phyloP scores from a whole-genome alignment of 495 filamentous ascomycete species.

The Penicillium atrosanguineum region DNA sequence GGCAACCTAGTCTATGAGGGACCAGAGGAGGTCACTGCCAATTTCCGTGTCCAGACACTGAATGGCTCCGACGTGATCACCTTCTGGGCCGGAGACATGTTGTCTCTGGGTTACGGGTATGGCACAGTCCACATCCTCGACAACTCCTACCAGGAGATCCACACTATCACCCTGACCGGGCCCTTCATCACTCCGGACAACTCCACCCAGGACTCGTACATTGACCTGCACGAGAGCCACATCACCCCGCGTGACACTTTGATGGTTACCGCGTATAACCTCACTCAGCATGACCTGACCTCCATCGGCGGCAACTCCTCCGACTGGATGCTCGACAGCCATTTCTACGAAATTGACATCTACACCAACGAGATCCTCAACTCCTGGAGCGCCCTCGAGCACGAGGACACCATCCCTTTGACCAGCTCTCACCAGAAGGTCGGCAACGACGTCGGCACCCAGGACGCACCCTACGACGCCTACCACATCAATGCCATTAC shows the following conservation, averaged over 20 bases:
- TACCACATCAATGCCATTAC: slow-evolving; percentile 42
- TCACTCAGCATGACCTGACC: slow-evolving; percentile 47
- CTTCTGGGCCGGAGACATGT: slow-evolving; percentile 38
- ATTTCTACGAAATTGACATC: slow-evolving; percentile 45
- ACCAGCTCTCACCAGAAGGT: slow-evolving; percentile 27
- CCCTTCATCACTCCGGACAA: slow-evolving; percentile 30
- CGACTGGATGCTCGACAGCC: slow-evolving; percentile 46
- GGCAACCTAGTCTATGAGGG: slow-evolving; percentile 36
- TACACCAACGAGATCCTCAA: slow-evolving; percentile 31
- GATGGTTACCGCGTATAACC: slow-evolving; percentile 54
- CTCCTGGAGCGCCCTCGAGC: slow-evolving; percentile 33
- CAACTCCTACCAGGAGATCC: slow-evolving; percentile 38
- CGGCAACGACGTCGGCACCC: slow-evolving; percentile 16
- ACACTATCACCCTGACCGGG: slow-evolving; percentile 30
- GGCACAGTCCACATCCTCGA: slow-evolving; percentile 38
- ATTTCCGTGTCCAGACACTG: slow-evolving; percentile 34
- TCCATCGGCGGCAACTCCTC: slow-evolving; percentile 32
- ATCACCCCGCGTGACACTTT: slow-evolving; percentile 49
- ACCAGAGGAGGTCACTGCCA: slow-evolving; percentile 32
- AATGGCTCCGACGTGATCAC: slow-evolving; percentile 34
- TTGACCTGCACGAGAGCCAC: slow-evolving; percentile 48
- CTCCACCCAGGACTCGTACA: slow-evolving; percentile 27
- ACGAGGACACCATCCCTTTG: slow-evolving; percentile 17
- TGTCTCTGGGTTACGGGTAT: slow-evolving; percentile 31
- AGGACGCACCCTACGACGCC: slow-evolving; percentile 34